Evolutionary conservation across 75 land plant species (phyloP).

Genomic region (Isoetes taiwanensis): DNA sequence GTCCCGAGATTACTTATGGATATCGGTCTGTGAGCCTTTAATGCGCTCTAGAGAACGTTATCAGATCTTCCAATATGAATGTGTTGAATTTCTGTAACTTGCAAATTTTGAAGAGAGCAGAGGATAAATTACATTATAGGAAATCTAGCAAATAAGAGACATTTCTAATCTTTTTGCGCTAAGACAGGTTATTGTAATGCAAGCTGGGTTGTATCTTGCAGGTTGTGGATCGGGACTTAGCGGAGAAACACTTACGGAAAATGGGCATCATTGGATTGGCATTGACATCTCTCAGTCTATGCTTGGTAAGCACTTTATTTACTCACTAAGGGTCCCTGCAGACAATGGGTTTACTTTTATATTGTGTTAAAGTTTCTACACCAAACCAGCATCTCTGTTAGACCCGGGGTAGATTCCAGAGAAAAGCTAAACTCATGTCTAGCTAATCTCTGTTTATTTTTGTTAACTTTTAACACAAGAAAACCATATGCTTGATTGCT

Average conservation of each 20-base stretch:
- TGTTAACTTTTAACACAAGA: no score
- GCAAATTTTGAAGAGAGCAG: neutral
- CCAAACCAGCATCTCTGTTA: no score
- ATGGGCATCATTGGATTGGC: constrained; percentile 95
- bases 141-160: neutral
- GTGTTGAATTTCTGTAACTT: neutral
- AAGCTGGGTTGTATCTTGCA: neutral
- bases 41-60: neutral
- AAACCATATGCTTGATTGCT: no score
- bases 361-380: no score
- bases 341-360: no score
- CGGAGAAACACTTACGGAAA: constrained; percentile 84
- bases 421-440: no score
- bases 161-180: neutral
- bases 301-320: constrained; percentile 60
- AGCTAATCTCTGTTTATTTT: no score
- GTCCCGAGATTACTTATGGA: constrained; percentile 69
- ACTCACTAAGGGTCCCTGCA: no score
- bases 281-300: constrained; percentile 81
- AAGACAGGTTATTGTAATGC: neutral
- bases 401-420: no score
- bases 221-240: constrained; percentile 99
- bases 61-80: neutral
- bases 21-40: constrained; percentile 32
- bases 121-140: neutral